Evolutionary conservation across 768 basidiomycete genomes (phyloP).

Genomic region (Termitomyces titanicus): DNA sequence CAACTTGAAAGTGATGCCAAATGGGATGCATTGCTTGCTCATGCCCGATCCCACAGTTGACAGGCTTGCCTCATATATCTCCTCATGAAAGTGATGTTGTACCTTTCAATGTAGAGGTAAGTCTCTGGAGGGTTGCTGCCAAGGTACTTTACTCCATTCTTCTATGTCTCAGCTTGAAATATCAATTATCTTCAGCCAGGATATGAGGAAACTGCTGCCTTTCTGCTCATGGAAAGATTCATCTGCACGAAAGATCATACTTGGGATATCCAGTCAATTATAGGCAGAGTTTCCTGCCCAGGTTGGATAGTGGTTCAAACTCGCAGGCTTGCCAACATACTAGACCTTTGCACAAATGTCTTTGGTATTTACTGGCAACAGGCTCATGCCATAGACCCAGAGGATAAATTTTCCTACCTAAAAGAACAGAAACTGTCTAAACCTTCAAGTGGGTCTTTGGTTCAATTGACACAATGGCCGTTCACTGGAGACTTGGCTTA

Average conservation of each 20-base stretch:
- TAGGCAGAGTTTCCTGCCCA: not conserved
- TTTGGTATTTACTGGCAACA: not conserved
- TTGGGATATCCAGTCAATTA: not conserved
- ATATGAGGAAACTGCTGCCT: not conserved
- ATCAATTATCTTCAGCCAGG: not conserved
- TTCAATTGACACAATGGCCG: not conserved
- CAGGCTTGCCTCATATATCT: too few species aligned
- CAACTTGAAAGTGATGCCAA: too few species aligned
- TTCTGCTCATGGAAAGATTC: not conserved
- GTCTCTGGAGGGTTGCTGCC: not conserved
- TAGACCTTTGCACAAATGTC: not conserved
- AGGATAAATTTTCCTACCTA: not conserved
- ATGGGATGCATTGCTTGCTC: too few species aligned
- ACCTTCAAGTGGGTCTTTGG: not conserved
- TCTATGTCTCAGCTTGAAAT: not conserved
- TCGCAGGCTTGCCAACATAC: not conserved
- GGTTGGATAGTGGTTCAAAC: not conserved
- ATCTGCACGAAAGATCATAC: not conserved
- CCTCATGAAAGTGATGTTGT: too few species aligned
- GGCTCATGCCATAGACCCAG: not conserved
- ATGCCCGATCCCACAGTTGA: too few species aligned
- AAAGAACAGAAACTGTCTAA: not conserved
- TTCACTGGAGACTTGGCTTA: slow-evolving; percentile 1
- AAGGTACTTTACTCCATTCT: not conserved
- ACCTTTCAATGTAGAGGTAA: too few species aligned